phyloP scores from a whole-genome alignment of 768 basidiomycete species.

The Macrolepiota fuliginosa region DNA sequence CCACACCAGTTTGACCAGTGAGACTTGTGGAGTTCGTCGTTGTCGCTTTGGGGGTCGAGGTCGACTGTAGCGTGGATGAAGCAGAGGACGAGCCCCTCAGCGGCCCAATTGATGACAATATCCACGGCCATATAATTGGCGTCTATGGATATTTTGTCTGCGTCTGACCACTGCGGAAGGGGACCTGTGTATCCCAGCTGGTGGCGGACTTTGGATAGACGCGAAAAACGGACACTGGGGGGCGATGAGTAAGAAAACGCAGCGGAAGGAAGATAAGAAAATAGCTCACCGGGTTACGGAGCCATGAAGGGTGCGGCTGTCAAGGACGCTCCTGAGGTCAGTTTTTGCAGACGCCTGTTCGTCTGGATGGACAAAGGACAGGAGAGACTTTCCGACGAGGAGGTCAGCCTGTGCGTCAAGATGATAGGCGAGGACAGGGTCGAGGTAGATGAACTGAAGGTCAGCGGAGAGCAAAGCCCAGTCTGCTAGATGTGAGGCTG shows the following conservation, averaged over 20 bases:
- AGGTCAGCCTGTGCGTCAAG: constrained; percentile 68
- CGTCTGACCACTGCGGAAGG: constrained; percentile 53
- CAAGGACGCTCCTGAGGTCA: constrained; percentile 73
- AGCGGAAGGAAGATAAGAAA: constrained; percentile 17
- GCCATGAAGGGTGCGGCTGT: constrained; percentile 75
- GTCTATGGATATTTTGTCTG: constrained; percentile 68
- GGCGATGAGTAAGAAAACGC: constrained; percentile 19
- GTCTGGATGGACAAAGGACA: constrained; percentile 83
- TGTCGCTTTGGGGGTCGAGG: constrained; percentile 58
- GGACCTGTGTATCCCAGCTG: constrained; percentile 67
- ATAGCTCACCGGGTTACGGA: constrained; percentile 68
- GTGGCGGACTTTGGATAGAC: constrained; percentile 71
- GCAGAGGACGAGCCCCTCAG: constrained; percentile 82
- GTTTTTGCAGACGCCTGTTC: constrained; percentile 72
- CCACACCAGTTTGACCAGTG: constrained; percentile 90
- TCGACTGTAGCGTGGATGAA: constrained; percentile 86
- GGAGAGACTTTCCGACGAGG: constrained; percentile 68
- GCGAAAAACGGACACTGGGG: constrained; percentile 72
- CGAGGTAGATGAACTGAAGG: constrained; percentile 78
- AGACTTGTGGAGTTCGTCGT: constrained; percentile 71
- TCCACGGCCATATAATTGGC: constrained; percentile 82
- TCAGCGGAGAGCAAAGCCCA: constrained; percentile 80
- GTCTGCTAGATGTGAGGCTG: constrained; percentile 42
- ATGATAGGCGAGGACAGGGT: constrained; percentile 74
- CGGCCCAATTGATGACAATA: constrained; percentile 88